These are phyloP conservation scores for Rhododendron mucronatum DNA, from an alignment of 148 eudicot species.

Conservation along the genomic window DNA sequence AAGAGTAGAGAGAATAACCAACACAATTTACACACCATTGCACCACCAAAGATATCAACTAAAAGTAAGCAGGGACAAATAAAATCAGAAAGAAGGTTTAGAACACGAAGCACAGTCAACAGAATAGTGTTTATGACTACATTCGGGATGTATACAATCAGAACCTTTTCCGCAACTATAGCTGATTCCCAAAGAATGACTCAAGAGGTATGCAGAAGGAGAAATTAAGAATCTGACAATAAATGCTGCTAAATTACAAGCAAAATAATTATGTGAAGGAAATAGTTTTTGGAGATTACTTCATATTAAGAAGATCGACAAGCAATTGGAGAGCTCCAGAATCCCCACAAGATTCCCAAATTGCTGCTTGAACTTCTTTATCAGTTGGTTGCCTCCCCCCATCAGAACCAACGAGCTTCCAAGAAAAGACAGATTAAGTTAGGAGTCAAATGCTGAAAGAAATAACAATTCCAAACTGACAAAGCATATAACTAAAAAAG, in stretches of 20 bases:
- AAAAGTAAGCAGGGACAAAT: neutral
- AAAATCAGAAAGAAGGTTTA: neutral
- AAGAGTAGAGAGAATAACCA: neutral
- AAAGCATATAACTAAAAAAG: neutral
- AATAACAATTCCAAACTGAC: neutral
- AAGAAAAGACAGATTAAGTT: slow-evolving; percentile 7
- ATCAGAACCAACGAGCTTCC: slow-evolving; percentile 60
- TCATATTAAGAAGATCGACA: slow-evolving; percentile 76
- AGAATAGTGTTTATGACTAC: neutral
- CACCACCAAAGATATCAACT: neutral
- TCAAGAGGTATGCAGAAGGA: neutral
- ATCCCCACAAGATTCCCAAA: slow-evolving; percentile 98
- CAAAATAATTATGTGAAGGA: neutral
- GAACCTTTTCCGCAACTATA: neutral
- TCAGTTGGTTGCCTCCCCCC: slow-evolving; percentile 78
- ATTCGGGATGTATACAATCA: neutral
- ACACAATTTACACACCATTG: neutral
- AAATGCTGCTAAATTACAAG: neutral
- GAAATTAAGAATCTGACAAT: neutral
- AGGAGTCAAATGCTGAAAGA: slow-evolving; percentile 1
- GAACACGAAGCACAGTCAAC: neutral
- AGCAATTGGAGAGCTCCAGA: slow-evolving; percentile 92
- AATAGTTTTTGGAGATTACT: slow-evolving; percentile 37
- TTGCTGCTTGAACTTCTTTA: slow-evolving; percentile 81
- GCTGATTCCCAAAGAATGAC: neutral